phyloP scores from a whole-genome alignment of 208 protist species.

The Crithidia brevicula region DNA sequence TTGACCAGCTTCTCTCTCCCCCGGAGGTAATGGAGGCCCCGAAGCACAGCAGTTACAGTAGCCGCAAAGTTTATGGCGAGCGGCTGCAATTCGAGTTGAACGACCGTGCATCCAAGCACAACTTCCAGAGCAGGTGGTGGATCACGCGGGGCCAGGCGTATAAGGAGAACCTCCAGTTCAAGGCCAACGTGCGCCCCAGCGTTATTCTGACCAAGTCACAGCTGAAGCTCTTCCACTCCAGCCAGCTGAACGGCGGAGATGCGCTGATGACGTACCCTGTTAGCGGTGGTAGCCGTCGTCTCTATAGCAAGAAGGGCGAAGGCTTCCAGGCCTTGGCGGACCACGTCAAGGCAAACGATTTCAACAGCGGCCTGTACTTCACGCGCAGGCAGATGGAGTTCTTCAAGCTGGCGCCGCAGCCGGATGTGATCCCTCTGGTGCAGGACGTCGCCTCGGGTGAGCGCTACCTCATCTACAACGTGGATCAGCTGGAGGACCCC shows the following conservation, averaged over 20 bases:
- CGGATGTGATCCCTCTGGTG: constrained; percentile 61
- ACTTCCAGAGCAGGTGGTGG: constrained; percentile 88
- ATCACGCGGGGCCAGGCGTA: constrained; percentile 71
- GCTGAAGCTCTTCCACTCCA: constrained; percentile 80
- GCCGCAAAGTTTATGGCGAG: constrained; percentile 80
- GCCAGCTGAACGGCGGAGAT: constrained; percentile 78
- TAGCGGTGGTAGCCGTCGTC: constrained; percentile 73
- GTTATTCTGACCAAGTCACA: constrained; percentile 75
- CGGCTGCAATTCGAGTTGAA: constrained; percentile 89
- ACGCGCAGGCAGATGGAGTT: constrained; percentile 83
- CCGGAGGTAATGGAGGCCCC: constrained; percentile 88
- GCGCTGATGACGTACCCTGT: constrained; percentile 74
- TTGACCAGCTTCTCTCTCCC: constrained; percentile 81
- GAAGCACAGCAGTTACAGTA: constrained; percentile 90
- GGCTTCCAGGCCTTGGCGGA: constrained; percentile 57
- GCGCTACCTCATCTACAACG: constrained; percentile 86
- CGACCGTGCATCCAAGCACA: constrained; percentile 85
- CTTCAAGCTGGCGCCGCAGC: constrained; percentile 80
- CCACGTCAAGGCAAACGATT: constrained; percentile 83
- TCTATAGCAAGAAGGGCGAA: constrained; percentile 78
- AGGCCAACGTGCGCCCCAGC: constrained; percentile 63
- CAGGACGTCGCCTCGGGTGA: constrained; percentile 73
- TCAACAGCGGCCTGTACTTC: constrained; percentile 91
- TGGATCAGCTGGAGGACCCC: constrained; percentile 89
- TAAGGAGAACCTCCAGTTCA: constrained; percentile 85